Percentiles rank a stretch among this genome's conserved stretches.
Conservation (phyloP, 2,329 filamentous ascomycete genomes). For the Exophiala sideris region DNA sequence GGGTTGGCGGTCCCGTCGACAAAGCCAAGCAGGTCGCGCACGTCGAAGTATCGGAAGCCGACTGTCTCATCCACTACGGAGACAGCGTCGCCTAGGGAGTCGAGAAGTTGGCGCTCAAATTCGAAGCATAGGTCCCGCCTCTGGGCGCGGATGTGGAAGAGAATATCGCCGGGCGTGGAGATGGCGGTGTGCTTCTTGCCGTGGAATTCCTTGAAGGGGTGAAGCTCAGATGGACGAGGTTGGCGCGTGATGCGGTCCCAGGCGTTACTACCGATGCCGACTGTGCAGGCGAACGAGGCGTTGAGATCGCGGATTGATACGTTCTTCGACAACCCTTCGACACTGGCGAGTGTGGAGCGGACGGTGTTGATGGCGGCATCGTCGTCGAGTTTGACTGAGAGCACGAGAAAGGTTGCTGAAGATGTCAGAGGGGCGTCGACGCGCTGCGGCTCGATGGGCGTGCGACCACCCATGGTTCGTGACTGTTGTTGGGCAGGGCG, state of each 20-base stretch:
- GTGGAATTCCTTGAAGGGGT: constrained; percentile 40
- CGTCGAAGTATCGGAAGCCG: constrained; percentile 60
- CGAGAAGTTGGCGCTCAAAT: constrained; percentile 55
- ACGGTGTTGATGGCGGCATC: constrained; percentile 38
- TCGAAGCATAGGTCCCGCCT: constrained; percentile 58
- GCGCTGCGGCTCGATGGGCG: constrained; percentile 42
- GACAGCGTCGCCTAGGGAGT: constrained; percentile 47
- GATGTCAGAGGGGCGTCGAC: constrained; percentile 53
- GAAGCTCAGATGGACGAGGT: constrained; percentile 51
- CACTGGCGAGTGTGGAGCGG: constrained; percentile 44
- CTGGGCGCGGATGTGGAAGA: constrained; percentile 59
- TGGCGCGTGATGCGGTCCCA: constrained; percentile 50
- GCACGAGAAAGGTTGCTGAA: constrained; percentile 54
- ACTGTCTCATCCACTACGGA: constrained; percentile 51
- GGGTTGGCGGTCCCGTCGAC: constrained; percentile 61
- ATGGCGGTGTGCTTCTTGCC: constrained; percentile 51
- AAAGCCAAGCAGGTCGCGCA: constrained; percentile 57
- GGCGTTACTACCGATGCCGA: constrained; percentile 52
- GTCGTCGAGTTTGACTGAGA: constrained; percentile 37
- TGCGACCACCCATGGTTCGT: constrained; percentile 17
- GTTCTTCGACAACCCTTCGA: constrained; percentile 51
- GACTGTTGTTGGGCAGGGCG: background rate
- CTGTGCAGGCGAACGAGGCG: constrained; percentile 50
- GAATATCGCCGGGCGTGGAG: constrained; percentile 55
- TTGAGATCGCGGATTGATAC: constrained; percentile 50